Percentiles rank a stretch among this genome's conserved stretches.
phyloP scores from a whole-genome alignment of 768 basidiomycete genomes.

The Galerina sulciceps region DNA sequence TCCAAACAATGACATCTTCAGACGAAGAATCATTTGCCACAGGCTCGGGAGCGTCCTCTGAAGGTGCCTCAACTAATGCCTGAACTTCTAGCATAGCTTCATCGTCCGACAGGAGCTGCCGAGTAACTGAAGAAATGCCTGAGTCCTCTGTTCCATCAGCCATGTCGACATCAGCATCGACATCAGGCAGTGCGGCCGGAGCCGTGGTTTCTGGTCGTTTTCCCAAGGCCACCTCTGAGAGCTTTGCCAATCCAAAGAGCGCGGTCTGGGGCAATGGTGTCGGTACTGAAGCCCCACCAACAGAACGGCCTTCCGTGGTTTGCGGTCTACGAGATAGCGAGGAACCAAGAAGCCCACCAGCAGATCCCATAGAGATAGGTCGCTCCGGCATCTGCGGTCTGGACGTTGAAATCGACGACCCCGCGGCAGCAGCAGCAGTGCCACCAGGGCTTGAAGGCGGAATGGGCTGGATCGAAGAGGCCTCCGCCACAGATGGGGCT shows the following conservation, averaged over 20 bases:
- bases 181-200: neutral
- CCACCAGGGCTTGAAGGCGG: conserved; percentile 8
- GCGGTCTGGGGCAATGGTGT: neutral
- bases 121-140: neutral
- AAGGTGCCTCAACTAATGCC: neutral
- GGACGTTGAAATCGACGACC: neutral
- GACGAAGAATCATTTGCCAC: conserved; percentile 1
- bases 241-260: neutral
- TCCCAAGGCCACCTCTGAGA: neutral
- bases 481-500: neutral
- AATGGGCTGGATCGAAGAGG: neutral
- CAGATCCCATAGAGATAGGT: neutral
- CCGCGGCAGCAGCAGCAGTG: neutral
- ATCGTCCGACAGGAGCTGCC: conserved; percentile 1
- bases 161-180: neutral
- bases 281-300: neutral
- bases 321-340: neutral
- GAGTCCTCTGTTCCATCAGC: neutral
- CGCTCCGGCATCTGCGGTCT: neutral
- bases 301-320: neutral
- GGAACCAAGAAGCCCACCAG: neutral
- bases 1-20: neutral
- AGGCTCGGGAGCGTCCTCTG: neutral
- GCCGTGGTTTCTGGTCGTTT: neutral
- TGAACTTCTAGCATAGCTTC: conserved; percentile 8